Conservation (phyloP, 805 yeast genomes). For the Schizosaccharomyces lindneri region DNA sequence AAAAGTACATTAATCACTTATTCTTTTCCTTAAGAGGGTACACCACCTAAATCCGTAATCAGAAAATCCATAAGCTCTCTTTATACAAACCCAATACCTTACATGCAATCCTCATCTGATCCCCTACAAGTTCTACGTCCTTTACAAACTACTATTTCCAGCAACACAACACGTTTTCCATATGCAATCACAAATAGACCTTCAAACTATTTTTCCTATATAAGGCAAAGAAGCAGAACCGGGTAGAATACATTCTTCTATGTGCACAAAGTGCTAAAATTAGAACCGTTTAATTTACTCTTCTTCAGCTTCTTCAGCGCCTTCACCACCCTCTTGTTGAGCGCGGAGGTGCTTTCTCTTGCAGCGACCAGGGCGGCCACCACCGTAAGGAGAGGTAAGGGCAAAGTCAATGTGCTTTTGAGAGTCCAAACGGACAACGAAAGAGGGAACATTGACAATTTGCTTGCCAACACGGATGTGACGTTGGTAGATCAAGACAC, state of each 20-base stretch:
- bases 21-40: too few species aligned
- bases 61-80: too few species aligned
- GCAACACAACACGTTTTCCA: too few species aligned
- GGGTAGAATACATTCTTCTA: background rate
- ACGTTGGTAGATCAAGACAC: constrained; percentile 95
- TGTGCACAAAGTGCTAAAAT: background rate
- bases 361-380: constrained; percentile 99
- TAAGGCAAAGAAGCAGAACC: background rate
- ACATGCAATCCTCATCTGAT: too few species aligned
- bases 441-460: constrained; percentile 93
- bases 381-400: constrained; percentile 98
- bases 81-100: too few species aligned
- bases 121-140: too few species aligned
- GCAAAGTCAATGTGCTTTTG: constrained; percentile 99
- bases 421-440: constrained; percentile 98
- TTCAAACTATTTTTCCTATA: background rate
- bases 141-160: too few species aligned
- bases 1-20: too few species aligned
- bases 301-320: background rate
- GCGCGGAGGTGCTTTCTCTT: constrained; percentile 39
- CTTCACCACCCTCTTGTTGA: background rate
- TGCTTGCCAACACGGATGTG: constrained; percentile 99
- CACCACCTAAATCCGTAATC: too few species aligned
- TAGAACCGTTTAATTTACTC: background rate
- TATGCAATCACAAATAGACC: too few species aligned